Evolutionary conservation across 2,329 filamentous ascomycete species (phyloP), one percentile per base, ranked within the genome.

Genomic region (Fusarium sp.): DNA sequence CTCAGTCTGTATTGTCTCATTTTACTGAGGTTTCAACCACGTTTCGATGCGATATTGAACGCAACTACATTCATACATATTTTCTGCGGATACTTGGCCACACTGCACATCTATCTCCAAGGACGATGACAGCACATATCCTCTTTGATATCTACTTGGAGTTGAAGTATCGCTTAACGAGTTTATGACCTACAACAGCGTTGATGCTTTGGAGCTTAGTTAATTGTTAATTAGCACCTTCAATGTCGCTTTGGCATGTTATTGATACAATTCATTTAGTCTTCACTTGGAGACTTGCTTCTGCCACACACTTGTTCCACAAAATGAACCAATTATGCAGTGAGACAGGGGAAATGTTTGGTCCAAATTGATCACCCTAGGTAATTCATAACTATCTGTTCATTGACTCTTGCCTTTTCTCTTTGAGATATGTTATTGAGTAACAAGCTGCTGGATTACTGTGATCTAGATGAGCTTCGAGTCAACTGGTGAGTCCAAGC

Each of bases 381-480:
- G 1, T 16, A n/a, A 15, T n/a, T 11, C 6, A 4, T 0, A n/a
- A 8, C 14, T 21, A 11, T n/a, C 0, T 44, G 10, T 25, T 19
- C 4, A 19, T 44, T 44, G 5, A 2, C 11, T 7, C 23, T 8
- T 10, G 11, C 18, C 18, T 27, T 3, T 27, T 11, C 9, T n/a
- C 4, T 46, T 11, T n/a, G 25, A 8, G 1, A 10, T 7, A 10
- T 46, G 12, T 11, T 7, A 14, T 6, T 5, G 15, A 25, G 6
- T 42, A n/a, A 18, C 41, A 23, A 16, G 14, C 6, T 42, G 15
- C 14, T 11, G 31, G 19, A 35, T 9, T 35, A 9, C 15, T 8
- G 33, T 35, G 33, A 16, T 16, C 7, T 35, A 2, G 15, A 16
- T 35, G 15, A 35, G 15, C 8, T 9, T 3, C 33, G 33, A 35